These are phyloP conservation scores for Cladophialophora psammophila DNA, from an alignment of 2,329 filamentous ascomycete species.

Conservation along the genomic window DNA sequence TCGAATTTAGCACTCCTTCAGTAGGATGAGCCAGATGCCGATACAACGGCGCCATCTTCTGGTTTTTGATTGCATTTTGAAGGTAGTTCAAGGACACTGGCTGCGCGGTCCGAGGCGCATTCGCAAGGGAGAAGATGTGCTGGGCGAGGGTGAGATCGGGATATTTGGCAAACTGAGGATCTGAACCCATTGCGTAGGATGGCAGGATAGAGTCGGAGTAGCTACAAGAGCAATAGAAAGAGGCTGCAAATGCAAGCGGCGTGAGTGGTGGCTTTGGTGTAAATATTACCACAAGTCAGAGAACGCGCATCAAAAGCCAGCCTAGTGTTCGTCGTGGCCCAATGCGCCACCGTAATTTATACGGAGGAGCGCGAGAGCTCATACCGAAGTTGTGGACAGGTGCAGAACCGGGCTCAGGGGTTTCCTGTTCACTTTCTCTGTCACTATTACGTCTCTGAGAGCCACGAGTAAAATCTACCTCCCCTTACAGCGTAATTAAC, in stretches of 20 bases:
- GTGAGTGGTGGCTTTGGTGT: neutral
- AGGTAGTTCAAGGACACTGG: constrained; percentile 66
- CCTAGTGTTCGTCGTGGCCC: neutral
- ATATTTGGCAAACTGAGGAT: constrained; percentile 71
- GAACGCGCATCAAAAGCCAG: constrained; percentile 26
- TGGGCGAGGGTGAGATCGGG: constrained; percentile 70
- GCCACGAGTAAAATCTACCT: neutral
- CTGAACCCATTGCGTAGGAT: constrained; percentile 59
- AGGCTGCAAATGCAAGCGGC: neutral
- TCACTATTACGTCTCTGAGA: neutral
- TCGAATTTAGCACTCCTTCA: constrained; percentile 79
- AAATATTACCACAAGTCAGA: constrained; percentile 9
- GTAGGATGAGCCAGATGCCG: constrained; percentile 69
- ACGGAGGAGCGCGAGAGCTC: neutral
- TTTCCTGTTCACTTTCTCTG: neutral
- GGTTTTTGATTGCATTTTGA: constrained; percentile 68
- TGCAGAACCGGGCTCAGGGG: neutral
- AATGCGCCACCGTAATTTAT: constrained; percentile 3
- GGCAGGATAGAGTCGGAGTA: neutral
- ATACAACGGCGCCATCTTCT: constrained; percentile 73
- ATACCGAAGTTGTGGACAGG: neutral
- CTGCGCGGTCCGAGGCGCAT: constrained; percentile 61
- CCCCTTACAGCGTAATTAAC: neutral
- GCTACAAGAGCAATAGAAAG: neutral
- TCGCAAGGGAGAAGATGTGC: constrained; percentile 72